These are phyloP conservation scores for Cercospora sp. DNA, from an alignment of 2,329 filamentous ascomycete genomes.

Conservation along the genomic window DNA sequence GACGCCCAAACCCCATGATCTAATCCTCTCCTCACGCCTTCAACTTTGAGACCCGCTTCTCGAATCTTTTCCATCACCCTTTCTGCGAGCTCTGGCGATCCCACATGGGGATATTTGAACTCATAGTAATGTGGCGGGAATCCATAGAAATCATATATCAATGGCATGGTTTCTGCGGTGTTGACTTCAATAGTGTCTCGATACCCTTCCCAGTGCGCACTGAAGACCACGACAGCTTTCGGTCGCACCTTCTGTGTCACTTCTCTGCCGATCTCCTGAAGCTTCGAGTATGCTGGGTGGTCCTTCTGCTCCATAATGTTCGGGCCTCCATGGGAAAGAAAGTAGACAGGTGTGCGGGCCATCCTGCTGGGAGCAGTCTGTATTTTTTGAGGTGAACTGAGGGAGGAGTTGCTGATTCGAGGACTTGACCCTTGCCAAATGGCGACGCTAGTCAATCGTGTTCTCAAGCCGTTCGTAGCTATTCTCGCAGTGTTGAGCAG, in stretches of 20 bases:
- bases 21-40: conserved; percentile 63
- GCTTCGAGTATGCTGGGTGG: conserved; percentile 66
- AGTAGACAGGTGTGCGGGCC: conserved; percentile 52
- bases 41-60: conserved; percentile 60
- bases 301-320: conserved; percentile 67
- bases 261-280: conserved; percentile 66
- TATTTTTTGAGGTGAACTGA: neutral
- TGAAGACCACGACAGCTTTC: conserved; percentile 72
- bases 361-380: conserved; percentile 7
- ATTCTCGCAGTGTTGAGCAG: conserved; percentile 4
- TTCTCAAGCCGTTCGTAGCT: neutral
- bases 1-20: conserved; percentile 76
- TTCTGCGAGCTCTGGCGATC: conserved; percentile 60
- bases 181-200: conserved; percentile 63
- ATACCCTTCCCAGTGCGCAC: conserved; percentile 71
- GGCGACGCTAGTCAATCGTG: neutral
- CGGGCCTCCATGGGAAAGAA: conserved; percentile 52
- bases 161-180: conserved; percentile 60
- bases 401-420: neutral
- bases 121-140: conserved; percentile 71
- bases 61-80: conserved; percentile 58
- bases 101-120: conserved; percentile 64
- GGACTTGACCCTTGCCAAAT: neutral
- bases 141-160: conserved; percentile 75
- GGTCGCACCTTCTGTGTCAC: conserved; percentile 71